phyloP scores from a whole-genome alignment of 2,329 filamentous ascomycete genomes.

The Microcyclosporella mali region DNA sequence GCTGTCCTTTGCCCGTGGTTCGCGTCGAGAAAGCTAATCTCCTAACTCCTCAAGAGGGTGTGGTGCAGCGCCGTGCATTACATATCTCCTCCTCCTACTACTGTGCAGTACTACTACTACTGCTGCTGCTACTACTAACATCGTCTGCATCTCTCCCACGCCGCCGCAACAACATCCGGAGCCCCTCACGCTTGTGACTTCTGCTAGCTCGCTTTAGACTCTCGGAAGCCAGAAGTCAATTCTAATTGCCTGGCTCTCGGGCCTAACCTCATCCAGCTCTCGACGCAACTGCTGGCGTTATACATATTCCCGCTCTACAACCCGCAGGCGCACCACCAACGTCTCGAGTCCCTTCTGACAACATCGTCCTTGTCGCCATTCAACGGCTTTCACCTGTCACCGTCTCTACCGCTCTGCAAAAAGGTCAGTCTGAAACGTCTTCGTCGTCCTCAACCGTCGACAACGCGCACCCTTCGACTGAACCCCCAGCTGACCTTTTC shows the following conservation, averaged over 20 bases:
- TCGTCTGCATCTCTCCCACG: no score
- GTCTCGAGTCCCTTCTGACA: conserved; percentile 9
- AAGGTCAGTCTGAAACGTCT: conserved; percentile 18
- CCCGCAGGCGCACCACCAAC: conserved; percentile 14
- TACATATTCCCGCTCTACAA: conserved; percentile 15
- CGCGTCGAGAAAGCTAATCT: neutral
- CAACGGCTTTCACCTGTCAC: conserved; percentile 14
- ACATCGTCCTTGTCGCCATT: conserved; percentile 9
- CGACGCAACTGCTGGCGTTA: conserved; percentile 10
- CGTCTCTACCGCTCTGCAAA: neutral
- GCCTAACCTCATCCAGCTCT: conserved; percentile 12
- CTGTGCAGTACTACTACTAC: no score
- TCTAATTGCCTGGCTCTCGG: conserved; percentile 14
- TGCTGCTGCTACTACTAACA: no score
- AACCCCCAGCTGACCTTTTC: no score
- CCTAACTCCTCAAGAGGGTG: no score
- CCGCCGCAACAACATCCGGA: no score
- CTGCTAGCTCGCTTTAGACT: conserved; percentile 3
- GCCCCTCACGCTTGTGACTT: conserved; percentile 5
- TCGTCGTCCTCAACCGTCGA: conserved; percentile 2
- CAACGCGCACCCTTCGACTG: no score
- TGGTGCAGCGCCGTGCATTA: no score
- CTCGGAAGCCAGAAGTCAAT: conserved; percentile 12
- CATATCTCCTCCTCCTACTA: no score
- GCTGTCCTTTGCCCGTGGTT: neutral